Percentiles rank a stretch among this genome's conserved stretches.
Conservation (phyloP, 108 stramenopile species). For the Nitzschia sp. region DNA sequence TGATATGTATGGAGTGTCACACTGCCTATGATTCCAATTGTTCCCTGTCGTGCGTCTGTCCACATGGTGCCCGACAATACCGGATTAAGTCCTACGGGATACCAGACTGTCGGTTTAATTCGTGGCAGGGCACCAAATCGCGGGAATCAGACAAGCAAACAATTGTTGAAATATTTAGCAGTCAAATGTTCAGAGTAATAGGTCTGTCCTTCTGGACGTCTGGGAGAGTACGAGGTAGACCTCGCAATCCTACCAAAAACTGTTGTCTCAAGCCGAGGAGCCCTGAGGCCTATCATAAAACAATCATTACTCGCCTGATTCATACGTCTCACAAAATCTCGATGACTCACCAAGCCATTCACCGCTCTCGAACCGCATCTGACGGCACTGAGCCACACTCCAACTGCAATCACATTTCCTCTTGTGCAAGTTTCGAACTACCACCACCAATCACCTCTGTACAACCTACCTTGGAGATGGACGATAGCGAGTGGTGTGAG, state of each 20-base stretch:
- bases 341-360: too few species aligned
- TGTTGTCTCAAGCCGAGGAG: too few species aligned
- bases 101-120: not conserved
- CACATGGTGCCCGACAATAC: not conserved
- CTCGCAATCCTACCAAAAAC: not conserved
- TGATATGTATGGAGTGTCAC: too few species aligned
- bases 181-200: not conserved
- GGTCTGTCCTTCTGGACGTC: not conserved
- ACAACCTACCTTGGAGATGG: conserved; percentile 6
- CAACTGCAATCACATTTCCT: too few species aligned
- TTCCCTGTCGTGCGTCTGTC: too few species aligned
- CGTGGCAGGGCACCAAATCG: conserved; percentile 3
- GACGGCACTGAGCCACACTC: too few species aligned
- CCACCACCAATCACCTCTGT: not conserved
- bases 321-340: too few species aligned
- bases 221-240: not conserved
- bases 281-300: too few species aligned
- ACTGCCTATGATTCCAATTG: too few species aligned
- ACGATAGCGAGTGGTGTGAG: conserved; percentile 19
- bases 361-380: too few species aligned
- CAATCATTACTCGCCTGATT: too few species aligned
- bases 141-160: not conserved
- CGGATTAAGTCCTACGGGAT: not conserved
- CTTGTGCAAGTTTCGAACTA: too few species aligned
- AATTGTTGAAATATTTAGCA: not conserved